Conservation (phyloP, 768 basidiomycete species). For the Pleurotus tuoliensis region DNA sequence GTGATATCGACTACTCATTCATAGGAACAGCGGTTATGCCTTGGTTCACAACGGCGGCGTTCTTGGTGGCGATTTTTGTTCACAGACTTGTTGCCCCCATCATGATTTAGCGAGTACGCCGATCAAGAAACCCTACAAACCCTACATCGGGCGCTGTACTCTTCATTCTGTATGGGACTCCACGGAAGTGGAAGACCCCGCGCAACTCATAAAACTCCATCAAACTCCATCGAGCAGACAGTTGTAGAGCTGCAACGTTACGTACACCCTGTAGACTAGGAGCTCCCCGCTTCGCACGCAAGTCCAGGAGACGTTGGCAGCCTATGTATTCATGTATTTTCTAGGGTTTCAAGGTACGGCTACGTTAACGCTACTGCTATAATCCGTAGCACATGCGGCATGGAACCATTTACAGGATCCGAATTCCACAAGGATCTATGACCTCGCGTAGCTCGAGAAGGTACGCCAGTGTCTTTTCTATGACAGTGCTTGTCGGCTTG, state of each 20-base stretch:
- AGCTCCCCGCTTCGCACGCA: neutral
- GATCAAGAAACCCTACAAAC: slow-evolving; percentile 4
- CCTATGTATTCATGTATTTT: too few relatives aligned
- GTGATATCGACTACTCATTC: neutral
- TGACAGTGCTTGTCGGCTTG: too few relatives aligned
- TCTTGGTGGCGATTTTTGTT: too few relatives aligned
- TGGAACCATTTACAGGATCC: too few relatives aligned
- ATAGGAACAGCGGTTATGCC: neutral
- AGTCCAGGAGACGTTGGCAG: neutral
- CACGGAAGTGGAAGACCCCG: neutral
- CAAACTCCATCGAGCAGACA: neutral
- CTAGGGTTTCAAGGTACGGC: too few relatives aligned
- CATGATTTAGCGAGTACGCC: slow-evolving; percentile 3
- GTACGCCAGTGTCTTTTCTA: too few relatives aligned
- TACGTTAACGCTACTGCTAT: too few relatives aligned
- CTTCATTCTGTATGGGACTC: too few relatives aligned
- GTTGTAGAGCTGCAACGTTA: neutral
- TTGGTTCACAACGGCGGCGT: neutral
- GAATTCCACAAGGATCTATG: too few relatives aligned
- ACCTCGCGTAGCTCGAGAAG: too few relatives aligned
- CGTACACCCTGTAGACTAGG: too few relatives aligned
- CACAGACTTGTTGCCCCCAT: neutral
- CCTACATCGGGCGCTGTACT: slow-evolving; percentile 5
- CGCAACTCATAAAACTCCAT: slow-evolving; percentile 2
- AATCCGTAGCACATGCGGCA: too few relatives aligned